These are phyloP conservation scores for Carex arenaria DNA, from an alignment of 202 grass and related monocot species.

Conservation along the genomic window DNA sequence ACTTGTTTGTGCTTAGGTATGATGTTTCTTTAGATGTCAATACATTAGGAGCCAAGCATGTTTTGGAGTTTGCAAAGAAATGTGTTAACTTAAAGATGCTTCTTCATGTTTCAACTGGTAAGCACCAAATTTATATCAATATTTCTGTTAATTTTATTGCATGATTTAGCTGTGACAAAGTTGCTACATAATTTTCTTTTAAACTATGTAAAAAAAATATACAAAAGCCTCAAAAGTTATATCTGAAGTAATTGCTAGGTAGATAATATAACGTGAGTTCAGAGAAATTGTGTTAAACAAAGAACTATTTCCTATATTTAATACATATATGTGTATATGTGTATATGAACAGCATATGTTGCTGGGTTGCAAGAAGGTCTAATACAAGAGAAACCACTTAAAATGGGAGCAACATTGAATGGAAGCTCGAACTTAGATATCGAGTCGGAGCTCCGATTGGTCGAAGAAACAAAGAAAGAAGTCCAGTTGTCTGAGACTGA, in stretches of 20 bases:
- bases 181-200: too few relatives aligned
- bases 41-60: conserved; percentile 71
- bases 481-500: conserved; percentile 15
- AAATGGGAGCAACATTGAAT: conserved; percentile 36
- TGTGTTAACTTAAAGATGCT: conserved; percentile 61
- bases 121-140: neutral
- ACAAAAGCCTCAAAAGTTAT: too few relatives aligned
- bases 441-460: conserved; percentile 55
- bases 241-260: too few relatives aligned
- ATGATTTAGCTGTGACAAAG: too few relatives aligned
- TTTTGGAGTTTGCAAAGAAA: conserved; percentile 62
- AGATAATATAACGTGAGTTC: too few relatives aligned
- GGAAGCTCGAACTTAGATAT: conserved; percentile 51
- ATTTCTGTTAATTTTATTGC: neutral
- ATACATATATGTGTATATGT: too few relatives aligned
- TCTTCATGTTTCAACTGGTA: conserved; percentile 82
- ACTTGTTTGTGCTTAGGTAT: conserved; percentile 37
- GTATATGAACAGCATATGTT: conserved; percentile 41
- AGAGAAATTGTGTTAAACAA: too few relatives aligned
- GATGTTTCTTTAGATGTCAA: conserved; percentile 72
- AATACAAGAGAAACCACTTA: conserved; percentile 55
- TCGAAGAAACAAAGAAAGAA: conserved; percentile 31
- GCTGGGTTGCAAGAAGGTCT: conserved; percentile 43
- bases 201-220: too few relatives aligned
- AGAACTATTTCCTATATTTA: too few relatives aligned